phyloP scores from a whole-genome alignment of 768 basidiomycete species.

The Russula griseocarnosa region DNA sequence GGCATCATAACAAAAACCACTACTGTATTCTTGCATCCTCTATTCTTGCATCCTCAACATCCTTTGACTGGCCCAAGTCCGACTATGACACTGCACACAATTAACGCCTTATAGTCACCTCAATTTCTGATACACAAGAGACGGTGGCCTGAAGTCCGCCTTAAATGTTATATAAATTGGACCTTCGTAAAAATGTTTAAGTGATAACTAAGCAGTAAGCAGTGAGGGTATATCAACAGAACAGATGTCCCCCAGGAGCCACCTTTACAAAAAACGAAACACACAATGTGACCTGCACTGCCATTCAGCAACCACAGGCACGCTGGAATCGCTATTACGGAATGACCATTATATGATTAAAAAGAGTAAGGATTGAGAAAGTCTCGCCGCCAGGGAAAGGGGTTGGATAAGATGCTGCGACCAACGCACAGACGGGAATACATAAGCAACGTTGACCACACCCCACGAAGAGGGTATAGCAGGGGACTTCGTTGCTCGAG shows the following conservation, averaged over 20 bases:
- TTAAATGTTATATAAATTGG: neutral
- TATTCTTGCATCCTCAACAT: too few species aligned
- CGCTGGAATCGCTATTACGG: constrained; percentile 1
- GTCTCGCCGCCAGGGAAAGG: constrained; percentile 3
- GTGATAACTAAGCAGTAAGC: neutral
- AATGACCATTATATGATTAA: neutral
- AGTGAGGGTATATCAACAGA: constrained; percentile 18
- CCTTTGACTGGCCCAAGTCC: too few species aligned
- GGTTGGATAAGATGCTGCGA: neutral
- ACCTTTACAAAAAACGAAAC: constrained; percentile 1
- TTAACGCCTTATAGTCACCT: too few species aligned
- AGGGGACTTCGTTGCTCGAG: constrained; percentile 15
- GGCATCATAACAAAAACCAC: too few species aligned
- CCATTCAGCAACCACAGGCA: constrained; percentile 9
- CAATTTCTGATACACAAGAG: neutral
- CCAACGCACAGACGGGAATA: constrained; percentile 13
- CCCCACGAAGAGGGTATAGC: constrained; percentile 6
- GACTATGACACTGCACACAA: too few species aligned
- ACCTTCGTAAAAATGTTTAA: neutral
- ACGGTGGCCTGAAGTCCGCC: neutral
- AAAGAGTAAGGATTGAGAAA: neutral
- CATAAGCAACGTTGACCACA: constrained; percentile 7
- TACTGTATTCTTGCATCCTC: too few species aligned
- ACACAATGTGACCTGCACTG: neutral
- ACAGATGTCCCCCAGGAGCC: constrained; percentile 3